Conservation (phyloP, 768 basidiomycete genomes). For the Lentinula sp. region DNA sequence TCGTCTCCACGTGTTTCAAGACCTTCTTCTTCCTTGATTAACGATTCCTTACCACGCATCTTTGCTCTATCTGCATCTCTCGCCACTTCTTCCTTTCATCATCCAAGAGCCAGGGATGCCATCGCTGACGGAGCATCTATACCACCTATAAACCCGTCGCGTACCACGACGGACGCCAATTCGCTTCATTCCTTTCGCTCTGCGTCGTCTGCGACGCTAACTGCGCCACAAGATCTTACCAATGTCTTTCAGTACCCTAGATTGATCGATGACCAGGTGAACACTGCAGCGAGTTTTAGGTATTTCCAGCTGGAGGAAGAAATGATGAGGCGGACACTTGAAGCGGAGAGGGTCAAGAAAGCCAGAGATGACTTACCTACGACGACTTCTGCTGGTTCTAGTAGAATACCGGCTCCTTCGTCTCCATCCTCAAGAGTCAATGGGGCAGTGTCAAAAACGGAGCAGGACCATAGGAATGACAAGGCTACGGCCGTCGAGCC, state of each 20-base stretch:
- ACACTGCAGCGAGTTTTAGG: constrained; percentile 8
- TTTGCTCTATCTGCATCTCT: constrained; percentile 46
- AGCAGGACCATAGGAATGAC: background rate
- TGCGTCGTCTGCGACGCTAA: constrained; percentile 2
- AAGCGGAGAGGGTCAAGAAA: background rate
- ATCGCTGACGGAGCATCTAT: background rate
- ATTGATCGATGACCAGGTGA: background rate
- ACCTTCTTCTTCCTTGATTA: background rate
- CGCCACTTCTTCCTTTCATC: constrained; percentile 33
- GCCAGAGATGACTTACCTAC: background rate
- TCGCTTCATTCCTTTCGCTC: constrained; percentile 6
- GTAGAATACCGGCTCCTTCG: background rate
- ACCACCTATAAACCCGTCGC: background rate
- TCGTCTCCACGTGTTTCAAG: constrained; percentile 19
- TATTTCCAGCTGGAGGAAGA: constrained; percentile 9
- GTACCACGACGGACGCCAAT: background rate
- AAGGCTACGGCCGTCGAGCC: background rate
- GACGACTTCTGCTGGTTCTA: background rate
- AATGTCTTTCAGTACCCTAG: constrained; percentile 3
- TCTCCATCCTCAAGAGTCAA: background rate
- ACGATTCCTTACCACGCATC: constrained; percentile 14
- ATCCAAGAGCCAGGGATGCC: constrained; percentile 15
- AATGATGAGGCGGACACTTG: constrained; percentile 1
- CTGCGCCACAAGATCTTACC: background rate
- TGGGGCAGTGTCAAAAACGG: background rate